Evolutionary conservation across 768 basidiomycete species (phyloP), one percentile per base, ranked within the genome.

Genomic region (Pisolithus albus): DNA sequence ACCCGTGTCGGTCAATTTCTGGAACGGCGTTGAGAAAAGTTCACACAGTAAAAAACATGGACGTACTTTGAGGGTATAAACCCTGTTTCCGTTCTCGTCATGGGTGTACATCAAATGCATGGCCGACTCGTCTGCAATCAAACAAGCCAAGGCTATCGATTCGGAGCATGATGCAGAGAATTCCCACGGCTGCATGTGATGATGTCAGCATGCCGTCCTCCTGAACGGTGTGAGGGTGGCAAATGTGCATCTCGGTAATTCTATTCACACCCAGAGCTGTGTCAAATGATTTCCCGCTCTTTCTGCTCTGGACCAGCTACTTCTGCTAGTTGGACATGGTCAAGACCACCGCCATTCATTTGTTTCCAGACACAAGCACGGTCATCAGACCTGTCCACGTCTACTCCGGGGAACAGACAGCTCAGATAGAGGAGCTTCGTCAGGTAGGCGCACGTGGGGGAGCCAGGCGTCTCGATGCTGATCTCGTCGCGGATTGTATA

Each of bases 81-180:
- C 59, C 65, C 95, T 84, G 74, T 81, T 84, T 16, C 91, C 91
- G 42, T 69, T 67, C 52, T 78, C 80, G 61, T 92, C 87, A 42
- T 87, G 57, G 15, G 86, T 88, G 72, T 95, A 98, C 95, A 97
- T 97, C 63, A 97, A 76, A 83, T 97, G 94, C 95, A 98, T 98
- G 64, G 56, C 75, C 65, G 65, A 15, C 5, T n/a, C n/a, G 34
- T 32, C 7, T 26, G 26, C 21, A 7, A 21, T n/a, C n/a, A n/a
- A n/a, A n/a, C n/a, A n/a, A n/a, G n/a, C n/a, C n/a, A n/a, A n/a
- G n/a, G n/a, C n/a, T n/a, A n/a, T n/a, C n/a, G n/a, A n/a, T n/a
- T n/a, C n/a, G n/a, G n/a, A 50, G 41, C 40, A 32, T 13, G 34
- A 32, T 13, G 34, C n/a, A 26, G 19, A 32, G 28, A 32, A 21